These are phyloP conservation scores for Claviceps sp. DNA, from an alignment of 2,329 filamentous ascomycete species.

Conservation along the genomic window DNA sequence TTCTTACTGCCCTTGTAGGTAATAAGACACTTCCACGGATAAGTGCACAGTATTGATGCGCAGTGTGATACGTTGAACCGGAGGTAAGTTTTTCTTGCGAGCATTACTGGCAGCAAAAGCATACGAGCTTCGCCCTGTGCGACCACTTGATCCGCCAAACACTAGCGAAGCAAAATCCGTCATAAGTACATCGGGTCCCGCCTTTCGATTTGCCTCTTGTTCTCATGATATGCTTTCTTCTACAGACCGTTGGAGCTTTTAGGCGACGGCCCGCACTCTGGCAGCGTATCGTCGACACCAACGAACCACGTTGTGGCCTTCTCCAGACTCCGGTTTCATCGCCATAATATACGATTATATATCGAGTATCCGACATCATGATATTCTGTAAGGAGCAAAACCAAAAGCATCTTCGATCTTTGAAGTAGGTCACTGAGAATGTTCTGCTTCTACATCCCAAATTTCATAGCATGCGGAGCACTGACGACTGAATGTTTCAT, in stretches of 20 bases:
- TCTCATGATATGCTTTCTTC: not conserved
- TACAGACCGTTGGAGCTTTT: not conserved
- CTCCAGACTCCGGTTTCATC: too few relatives aligned
- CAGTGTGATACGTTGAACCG: constrained; percentile 1
- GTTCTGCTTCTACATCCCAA: not conserved
- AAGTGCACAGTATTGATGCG: not conserved
- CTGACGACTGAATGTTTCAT: not conserved
- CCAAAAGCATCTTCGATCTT: constrained; percentile 2
- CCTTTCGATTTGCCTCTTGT: not conserved
- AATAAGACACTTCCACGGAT: not conserved
- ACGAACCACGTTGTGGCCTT: not conserved
- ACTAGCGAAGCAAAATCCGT: not conserved
- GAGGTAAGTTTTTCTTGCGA: not conserved
- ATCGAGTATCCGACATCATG: not conserved
- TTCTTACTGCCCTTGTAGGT: not conserved
- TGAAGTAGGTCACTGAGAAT: constrained; percentile 2
- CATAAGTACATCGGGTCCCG: not conserved
- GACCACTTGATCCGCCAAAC: not conserved
- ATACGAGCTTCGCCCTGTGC: not conserved
- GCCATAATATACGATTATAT: not conserved
- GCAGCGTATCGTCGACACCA: not conserved
- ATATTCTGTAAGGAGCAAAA: constrained; percentile 4
- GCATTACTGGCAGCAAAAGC: not conserved
- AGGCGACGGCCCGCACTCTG: not conserved
- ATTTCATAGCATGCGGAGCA: not conserved